Evolutionary conservation across 2,329 filamentous ascomycete genomes (phyloP).

Genomic region (Penicillium sp.): DNA sequence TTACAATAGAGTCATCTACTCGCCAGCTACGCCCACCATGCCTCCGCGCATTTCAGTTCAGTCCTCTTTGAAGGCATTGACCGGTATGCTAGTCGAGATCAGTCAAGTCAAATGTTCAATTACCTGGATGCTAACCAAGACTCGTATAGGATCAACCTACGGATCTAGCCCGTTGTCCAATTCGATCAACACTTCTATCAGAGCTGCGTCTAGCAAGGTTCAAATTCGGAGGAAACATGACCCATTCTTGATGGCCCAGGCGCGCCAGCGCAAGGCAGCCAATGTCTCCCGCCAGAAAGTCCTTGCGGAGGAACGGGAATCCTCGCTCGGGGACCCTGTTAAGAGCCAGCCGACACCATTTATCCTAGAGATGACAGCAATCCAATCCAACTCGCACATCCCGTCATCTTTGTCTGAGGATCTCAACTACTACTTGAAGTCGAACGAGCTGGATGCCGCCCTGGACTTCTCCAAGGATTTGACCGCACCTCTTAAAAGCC

Average conservation of each 20-base stretch:
- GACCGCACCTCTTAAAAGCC: constrained; percentile 42
- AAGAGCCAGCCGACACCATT: constrained; percentile 79
- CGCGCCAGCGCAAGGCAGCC: constrained; percentile 77
- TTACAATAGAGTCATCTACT: constrained; percentile 10
- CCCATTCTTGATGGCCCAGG: constrained; percentile 78
- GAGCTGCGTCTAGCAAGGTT: constrained; percentile 64
- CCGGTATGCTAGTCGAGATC: constrained; percentile 51
- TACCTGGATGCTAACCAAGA: constrained; percentile 10
- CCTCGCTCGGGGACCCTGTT: constrained; percentile 72
- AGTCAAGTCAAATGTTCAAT: not conserved
- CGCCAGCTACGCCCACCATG: constrained; percentile 51
- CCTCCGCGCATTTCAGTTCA: constrained; percentile 65
- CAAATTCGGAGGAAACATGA: constrained; percentile 69
- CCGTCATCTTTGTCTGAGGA: constrained; percentile 13
- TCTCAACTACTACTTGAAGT: constrained; percentile 75
- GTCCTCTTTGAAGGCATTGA: constrained; percentile 60
- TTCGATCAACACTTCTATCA: constrained; percentile 55
- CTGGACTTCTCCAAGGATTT: constrained; percentile 68
- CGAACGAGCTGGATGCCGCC: constrained; percentile 65
- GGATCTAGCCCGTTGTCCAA: constrained; percentile 51
- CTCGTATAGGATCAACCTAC: constrained; percentile 29
- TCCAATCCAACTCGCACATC: constrained; percentile 19
- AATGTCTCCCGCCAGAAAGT: constrained; percentile 74
- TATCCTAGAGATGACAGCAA: constrained; percentile 50
- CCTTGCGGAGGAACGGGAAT: constrained; percentile 64